A percentile compares a stretch with the other conserved stretches of the same genome.
Evolutionary conservation across 164 flowering plant species (phyloP).

Genomic region (Santalum album): DNA sequence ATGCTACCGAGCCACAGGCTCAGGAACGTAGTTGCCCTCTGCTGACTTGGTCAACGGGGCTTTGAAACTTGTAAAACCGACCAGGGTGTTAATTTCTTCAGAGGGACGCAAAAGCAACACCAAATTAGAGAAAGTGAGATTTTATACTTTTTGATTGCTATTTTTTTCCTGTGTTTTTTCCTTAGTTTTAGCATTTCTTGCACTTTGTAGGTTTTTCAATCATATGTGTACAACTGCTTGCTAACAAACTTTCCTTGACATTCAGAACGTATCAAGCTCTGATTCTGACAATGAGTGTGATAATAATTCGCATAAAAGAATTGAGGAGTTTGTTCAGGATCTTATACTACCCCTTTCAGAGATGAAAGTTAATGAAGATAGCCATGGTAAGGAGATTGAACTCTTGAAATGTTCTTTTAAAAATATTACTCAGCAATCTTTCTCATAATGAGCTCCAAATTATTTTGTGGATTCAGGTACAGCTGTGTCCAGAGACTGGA

Average conservation of each 20-base stretch:
- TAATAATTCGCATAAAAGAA: conserved; percentile 20
- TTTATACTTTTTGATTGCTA: too few species aligned
- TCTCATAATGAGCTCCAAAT: not conserved
- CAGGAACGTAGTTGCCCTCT: too few species aligned
- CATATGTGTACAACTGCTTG: not conserved
- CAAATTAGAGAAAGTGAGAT: too few species aligned
- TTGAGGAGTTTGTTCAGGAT: conserved; percentile 28
- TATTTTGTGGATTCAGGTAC: too few species aligned
- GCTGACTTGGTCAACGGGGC: too few species aligned
- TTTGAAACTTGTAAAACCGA: too few species aligned
- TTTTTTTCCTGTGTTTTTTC: too few species aligned
- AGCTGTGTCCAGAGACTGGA: conserved; percentile 39
- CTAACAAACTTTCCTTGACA: not conserved
- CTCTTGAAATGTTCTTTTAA: not conserved
- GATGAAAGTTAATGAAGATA: conserved; percentile 37
- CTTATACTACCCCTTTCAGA: conserved; percentile 35
- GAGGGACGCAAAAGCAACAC: too few species aligned
- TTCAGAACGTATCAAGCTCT: conserved; percentile 39
- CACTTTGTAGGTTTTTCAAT: too few species aligned
- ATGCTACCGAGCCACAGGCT: too few species aligned
- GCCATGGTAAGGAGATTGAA: conserved; percentile 25
- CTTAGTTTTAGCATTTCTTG: not conserved
- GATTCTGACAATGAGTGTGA: conserved; percentile 56
- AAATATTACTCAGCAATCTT: not conserved
- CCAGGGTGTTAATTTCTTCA: too few species aligned